Percentiles rank a stretch among this genome's conserved stretches.
phyloP scores from a whole-genome alignment of 371 early-diverging fungal species.

The Zychaea mexicana region DNA sequence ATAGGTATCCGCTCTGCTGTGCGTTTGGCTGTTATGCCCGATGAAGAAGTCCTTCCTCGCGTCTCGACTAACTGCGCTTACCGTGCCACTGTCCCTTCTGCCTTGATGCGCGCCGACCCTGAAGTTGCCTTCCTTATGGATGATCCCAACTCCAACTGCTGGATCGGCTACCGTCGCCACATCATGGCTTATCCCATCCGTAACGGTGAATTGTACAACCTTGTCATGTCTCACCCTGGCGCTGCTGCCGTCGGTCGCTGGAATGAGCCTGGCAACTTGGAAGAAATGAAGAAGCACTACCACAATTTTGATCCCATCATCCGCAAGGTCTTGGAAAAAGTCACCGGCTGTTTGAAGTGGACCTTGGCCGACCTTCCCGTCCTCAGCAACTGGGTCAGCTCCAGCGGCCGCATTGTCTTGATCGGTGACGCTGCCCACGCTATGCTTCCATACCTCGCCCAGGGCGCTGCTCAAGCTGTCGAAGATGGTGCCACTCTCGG shows the following conservation, averaged over 20 bases:
- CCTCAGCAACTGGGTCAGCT: slow-evolving; percentile 29
- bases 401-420: slow-evolving; percentile 17
- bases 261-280: slow-evolving; percentile 28
- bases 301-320: slow-evolving; percentile 28
- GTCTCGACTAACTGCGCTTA: slow-evolving; percentile 33
- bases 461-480: slow-evolving; percentile 31
- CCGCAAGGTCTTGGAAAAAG: slow-evolving; percentile 20
- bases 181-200: slow-evolving; percentile 33
- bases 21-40: slow-evolving; percentile 26
- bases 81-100: slow-evolving; percentile 30
- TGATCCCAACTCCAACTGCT: slow-evolving; percentile 31
- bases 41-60: slow-evolving; percentile 19
- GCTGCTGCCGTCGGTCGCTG: slow-evolving; percentile 23
- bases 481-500: slow-evolving; percentile 35
- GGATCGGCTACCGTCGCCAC: slow-evolving; percentile 32
- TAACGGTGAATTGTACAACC: slow-evolving; percentile 26
- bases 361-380: slow-evolving; percentile 31
- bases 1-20: slow-evolving; percentile 28
- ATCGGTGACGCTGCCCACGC: slow-evolving; percentile 38
- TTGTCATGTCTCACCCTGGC: slow-evolving; percentile 34
- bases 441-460: slow-evolving; percentile 34
- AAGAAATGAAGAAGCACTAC: slow-evolving; percentile 29
- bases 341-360: slow-evolving; percentile 27
- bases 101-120: slow-evolving; percentile 26
- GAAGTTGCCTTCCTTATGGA: slow-evolving; percentile 26